These are phyloP conservation scores for Penicillium roqueforti DNA, from an alignment of 495 filamentous ascomycete species.

Conservation along the genomic window DNA sequence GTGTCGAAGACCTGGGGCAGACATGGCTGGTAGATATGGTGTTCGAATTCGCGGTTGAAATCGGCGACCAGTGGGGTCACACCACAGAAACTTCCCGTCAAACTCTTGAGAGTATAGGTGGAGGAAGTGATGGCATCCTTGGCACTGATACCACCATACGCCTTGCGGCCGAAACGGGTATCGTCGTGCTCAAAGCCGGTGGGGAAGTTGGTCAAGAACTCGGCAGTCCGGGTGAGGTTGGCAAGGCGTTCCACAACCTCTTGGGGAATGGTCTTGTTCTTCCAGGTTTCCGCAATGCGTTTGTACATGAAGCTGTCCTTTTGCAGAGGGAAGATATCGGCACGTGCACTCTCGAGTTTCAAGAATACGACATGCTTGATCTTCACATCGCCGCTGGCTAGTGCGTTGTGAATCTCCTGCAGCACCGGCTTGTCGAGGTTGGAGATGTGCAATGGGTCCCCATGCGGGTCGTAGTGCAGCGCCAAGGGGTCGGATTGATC, in stretches of 20 bases:
- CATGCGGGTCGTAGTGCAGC: constrained; percentile 35
- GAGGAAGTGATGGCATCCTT: constrained; percentile 41
- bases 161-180: constrained; percentile 17
- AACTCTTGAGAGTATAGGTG: constrained; percentile 47
- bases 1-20: constrained; percentile 41
- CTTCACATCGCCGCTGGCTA: constrained; percentile 33
- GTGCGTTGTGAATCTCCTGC: constrained; percentile 26
- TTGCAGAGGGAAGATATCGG: constrained; percentile 46
- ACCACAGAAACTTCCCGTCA: constrained; percentile 46
- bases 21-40: constrained; percentile 50
- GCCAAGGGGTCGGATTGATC: constrained; percentile 13
- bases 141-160: constrained; percentile 42
- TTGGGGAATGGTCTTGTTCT: constrained; percentile 25
- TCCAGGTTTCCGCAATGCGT: constrained; percentile 34
- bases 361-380: constrained; percentile 48
- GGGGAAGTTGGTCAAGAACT: constrained; percentile 40
- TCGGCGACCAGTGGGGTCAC: constrained; percentile 46
- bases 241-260: constrained; percentile 29
- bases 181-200: constrained; percentile 33
- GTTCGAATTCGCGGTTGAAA: constrained; percentile 45
- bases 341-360: constrained; percentile 47
- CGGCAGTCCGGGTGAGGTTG: constrained; percentile 41
- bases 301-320: constrained; percentile 41
- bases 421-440: constrained; percentile 42
- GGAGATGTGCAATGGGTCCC: constrained; percentile 44